Conservation (phyloP, 108 stramenopile species). For the Cyclostephanos tholiformis region DNA sequence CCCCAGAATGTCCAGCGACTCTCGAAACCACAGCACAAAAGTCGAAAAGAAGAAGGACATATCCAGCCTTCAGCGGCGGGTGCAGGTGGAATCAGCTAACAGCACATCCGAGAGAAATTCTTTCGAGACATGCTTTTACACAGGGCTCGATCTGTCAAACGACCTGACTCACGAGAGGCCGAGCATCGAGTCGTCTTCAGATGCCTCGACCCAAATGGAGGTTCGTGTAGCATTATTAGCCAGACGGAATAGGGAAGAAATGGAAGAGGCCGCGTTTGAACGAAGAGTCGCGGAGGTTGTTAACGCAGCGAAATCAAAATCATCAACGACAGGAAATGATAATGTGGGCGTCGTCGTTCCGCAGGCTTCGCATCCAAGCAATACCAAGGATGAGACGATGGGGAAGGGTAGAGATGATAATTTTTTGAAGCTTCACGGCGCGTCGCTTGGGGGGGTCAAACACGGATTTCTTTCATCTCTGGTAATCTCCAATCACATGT, state of each 20-base stretch:
- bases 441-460: background rate
- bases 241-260: conserved; percentile 13
- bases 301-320: conserved; percentile 3
- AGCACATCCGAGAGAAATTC: background rate
- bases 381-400: background rate
- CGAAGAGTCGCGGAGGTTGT: conserved; percentile 13
- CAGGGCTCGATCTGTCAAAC: conserved; percentile 12
- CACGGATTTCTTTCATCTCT: conserved; percentile 10
- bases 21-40: no score
- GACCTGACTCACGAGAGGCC: background rate
- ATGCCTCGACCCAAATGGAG: background rate
- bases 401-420: conserved; percentile 12
- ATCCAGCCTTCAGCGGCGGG: conserved; percentile 11
- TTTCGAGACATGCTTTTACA: conserved; percentile 13
- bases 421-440: conserved; percentile 1
- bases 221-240: background rate
- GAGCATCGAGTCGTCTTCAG: background rate
- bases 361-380: conserved; percentile 8
- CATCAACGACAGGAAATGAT: background rate
- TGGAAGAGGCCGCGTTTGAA: conserved; percentile 8
- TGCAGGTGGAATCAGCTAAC: background rate
- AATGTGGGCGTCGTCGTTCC: background rate
- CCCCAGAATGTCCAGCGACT: no score
- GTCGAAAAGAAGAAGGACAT: background rate
- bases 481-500: conserved; percentile 2